Evolutionary conservation across 108 stramenopile genomes (phyloP).

Genomic region (Cyclostephanos invisitatus): DNA sequence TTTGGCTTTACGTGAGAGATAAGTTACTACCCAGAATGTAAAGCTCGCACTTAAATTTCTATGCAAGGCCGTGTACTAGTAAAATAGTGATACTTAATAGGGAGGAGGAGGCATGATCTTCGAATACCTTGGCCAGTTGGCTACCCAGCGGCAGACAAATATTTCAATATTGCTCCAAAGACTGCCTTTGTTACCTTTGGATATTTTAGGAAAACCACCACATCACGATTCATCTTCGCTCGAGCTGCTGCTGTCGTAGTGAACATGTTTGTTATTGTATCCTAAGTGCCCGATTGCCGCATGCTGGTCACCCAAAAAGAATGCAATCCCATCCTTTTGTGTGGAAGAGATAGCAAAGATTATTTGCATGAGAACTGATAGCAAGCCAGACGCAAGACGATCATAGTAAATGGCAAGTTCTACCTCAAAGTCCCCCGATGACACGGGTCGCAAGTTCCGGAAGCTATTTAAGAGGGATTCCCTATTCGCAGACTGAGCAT

Average conservation of each 20-base stretch:
- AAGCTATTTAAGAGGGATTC: slow-evolving; percentile 64
- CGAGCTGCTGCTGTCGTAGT: slow-evolving; percentile 69
- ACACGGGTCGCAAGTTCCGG: slow-evolving; percentile 61
- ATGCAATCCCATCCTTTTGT: slow-evolving; percentile 50
- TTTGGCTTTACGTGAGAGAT: no score
- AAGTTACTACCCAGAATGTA: no score
- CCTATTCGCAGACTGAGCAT: slow-evolving; percentile 26
- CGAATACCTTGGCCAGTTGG: no score
- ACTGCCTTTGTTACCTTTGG: no score
- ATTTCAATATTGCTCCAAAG: no score
- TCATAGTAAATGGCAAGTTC: background rate
- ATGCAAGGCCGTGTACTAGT: no score
- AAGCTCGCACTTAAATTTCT: no score
- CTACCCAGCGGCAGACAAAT: no score
- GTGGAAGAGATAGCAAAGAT: background rate
- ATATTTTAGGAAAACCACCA: background rate
- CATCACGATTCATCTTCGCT: slow-evolving; percentile 57
- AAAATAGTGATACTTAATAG: no score
- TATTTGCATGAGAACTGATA: background rate
- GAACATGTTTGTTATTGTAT: slow-evolving; percentile 20
- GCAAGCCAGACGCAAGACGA: background rate
- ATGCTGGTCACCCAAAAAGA: slow-evolving; percentile 49
- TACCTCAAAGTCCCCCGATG: slow-evolving; percentile 57
- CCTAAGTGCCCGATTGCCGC: slow-evolving; percentile 17
- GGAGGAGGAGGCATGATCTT: no score